Base-by-base conservation (phyloP, 768 basidiomycete genomes). In the Tulasnella sp. region DNA sequence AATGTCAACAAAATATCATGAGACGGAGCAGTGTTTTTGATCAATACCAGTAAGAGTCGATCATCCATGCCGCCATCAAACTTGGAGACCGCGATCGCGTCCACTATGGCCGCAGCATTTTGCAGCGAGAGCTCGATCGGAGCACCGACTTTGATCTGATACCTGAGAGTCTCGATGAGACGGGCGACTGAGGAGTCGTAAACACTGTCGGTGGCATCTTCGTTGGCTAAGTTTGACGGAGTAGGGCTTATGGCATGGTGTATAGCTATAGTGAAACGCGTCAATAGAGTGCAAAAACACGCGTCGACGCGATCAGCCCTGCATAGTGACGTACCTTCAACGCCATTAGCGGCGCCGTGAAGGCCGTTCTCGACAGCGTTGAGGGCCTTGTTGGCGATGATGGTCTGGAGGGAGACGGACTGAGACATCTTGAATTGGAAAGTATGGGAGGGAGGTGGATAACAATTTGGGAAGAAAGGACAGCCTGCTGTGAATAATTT, bases 31-130 rank as follows among this genome's bases (percentile, higher is more conserved):
- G 47, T 7, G 47, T n/a, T 7, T 48, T 5, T 38, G 7, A n/a
- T n/a, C 19, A 5, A n/a, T 48, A 48, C 47, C 19, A 85, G 71
- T 68, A 87, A 75, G 69, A 87, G 84, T 51, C 89, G 78, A 66
- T 92, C 89, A 70, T 92, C 85, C 21, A 89, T 72, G 7, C 74
- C 73, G 3, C 58, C 34, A 10, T 13, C 30, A 19, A 41, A 2
- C 21, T 49, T 41, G 27, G 47, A 38, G 3, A 21, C 15, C n/a
- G 32, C 2, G 5, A 59, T 26, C 15, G 58, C 58, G 19, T 59
- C 58, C 13, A 49, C 17, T 24, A 59, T 32, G 17, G 58, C 24
- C 5, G 21, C 13, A 1, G 43, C 7, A 17, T 41, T 59, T 15
- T 41, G 19, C 4, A 38, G 27, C 32, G 48, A 15, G 1, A 30